Conservation (phyloP, 352 stramenopile species). For the Pythium vanterpoolii region DNA sequence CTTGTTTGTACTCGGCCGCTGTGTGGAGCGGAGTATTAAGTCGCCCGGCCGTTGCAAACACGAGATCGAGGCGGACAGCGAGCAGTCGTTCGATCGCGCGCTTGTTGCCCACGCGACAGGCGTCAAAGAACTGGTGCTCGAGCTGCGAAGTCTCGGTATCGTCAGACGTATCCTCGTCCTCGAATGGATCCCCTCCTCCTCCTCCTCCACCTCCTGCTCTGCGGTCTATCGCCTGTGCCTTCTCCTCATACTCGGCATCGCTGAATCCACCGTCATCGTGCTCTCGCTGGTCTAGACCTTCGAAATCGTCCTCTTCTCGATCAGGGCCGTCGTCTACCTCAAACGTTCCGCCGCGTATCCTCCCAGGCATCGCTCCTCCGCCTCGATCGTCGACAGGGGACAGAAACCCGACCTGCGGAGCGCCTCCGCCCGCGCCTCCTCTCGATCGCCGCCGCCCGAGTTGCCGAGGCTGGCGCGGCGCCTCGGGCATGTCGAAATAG, state of each 20-base stretch:
- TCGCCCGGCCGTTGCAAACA: constrained; percentile 11
- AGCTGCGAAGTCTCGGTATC: constrained; percentile 4
- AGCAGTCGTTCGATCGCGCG: constrained; percentile 7
- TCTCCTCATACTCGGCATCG: constrained; percentile 9
- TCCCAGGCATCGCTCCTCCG: not conserved
- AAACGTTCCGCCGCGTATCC: not conserved
- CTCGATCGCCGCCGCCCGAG: not conserved
- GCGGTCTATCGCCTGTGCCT: not conserved
- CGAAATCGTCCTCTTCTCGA: not conserved
- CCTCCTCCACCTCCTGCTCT: not conserved
- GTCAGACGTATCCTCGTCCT: not conserved
- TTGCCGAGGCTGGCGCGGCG: not conserved
- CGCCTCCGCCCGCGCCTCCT: not conserved
- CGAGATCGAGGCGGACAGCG: constrained; percentile 4
- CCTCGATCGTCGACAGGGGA: constrained; percentile 4
- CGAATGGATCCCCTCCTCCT: not conserved
- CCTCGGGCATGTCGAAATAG: not conserved
- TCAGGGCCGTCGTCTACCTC: not conserved
- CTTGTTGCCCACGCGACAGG: constrained; percentile 1
- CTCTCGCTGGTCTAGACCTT: not conserved
- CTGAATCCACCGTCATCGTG: not conserved
- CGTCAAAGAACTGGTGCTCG: constrained; percentile 15
- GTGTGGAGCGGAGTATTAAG: constrained; percentile 19
- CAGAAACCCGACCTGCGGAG: constrained; percentile 10
- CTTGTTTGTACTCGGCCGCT: constrained; percentile 13